Evolutionary conservation across 2,329 filamentous ascomycete species (phyloP).

Genomic region (Colletotrichum phormii): DNA sequence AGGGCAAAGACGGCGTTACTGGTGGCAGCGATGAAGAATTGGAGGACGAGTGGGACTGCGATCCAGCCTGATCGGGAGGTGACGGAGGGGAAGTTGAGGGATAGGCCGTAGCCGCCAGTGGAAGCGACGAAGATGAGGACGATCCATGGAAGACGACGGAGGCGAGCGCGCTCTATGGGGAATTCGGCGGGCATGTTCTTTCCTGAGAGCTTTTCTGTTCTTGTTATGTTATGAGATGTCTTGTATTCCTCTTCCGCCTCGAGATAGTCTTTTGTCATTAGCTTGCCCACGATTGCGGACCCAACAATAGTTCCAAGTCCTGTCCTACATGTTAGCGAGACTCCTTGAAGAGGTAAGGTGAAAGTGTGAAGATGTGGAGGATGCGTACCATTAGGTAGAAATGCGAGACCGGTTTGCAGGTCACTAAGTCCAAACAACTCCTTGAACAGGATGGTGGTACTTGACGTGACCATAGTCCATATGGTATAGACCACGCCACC

Average conservation of each 20-base stretch:
- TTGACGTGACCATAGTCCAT: constrained; percentile 61
- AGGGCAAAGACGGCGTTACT: constrained; percentile 51
- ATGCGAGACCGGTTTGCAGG: constrained; percentile 41
- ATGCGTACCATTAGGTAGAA: constrained; percentile 42
- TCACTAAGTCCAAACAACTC: constrained; percentile 41
- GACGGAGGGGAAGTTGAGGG: constrained; percentile 39
- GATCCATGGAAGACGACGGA: constrained; percentile 54
- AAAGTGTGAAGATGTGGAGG: constrained; percentile 1
- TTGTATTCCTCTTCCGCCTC: constrained; percentile 39
- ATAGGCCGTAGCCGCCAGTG: constrained; percentile 50
- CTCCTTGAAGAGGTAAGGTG: not conserved
- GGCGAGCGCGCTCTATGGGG: constrained; percentile 54
- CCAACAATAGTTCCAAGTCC: constrained; percentile 54
- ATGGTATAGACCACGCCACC: constrained; percentile 51
- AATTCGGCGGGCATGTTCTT: constrained; percentile 50
- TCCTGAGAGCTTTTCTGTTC: constrained; percentile 43
- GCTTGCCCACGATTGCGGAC: constrained; percentile 52
- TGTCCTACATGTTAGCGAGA: constrained; percentile 3
- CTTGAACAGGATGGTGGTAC: constrained; percentile 52
- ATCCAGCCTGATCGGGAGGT: constrained; percentile 40
- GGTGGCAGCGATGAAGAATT: constrained; percentile 50
- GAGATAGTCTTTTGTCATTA: constrained; percentile 52
- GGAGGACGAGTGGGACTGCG: constrained; percentile 42
- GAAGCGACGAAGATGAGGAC: constrained; percentile 46
- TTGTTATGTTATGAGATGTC: constrained; percentile 22